phyloP scores from a whole-genome alignment of 208 protist species.

The Crithidia fasciculata region DNA sequence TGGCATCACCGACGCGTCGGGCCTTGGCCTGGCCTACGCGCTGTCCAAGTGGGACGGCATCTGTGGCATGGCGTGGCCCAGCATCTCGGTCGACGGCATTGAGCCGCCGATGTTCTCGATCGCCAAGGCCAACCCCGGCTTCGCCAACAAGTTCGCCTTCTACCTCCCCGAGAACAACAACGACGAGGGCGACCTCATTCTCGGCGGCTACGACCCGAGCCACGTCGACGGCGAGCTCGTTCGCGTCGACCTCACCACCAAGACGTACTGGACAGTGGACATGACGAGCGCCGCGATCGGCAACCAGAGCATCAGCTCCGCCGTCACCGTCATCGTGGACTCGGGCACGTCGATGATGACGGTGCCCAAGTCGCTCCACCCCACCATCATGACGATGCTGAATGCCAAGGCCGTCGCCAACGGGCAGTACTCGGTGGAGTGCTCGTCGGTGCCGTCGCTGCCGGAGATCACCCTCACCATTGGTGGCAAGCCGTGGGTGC shows the following conservation, averaged over 20 bases:
- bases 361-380: conserved; percentile 69
- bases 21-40: conserved; percentile 80
- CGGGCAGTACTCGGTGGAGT: conserved; percentile 56
- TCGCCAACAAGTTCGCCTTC: conserved; percentile 78
- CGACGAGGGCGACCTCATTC: conserved; percentile 68
- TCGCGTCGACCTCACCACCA: conserved; percentile 84
- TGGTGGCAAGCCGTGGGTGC: conserved; percentile 60
- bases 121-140: conserved; percentile 36
- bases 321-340: conserved; percentile 81
- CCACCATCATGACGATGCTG: conserved; percentile 50
- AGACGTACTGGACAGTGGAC: conserved; percentile 92
- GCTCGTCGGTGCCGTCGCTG: conserved; percentile 49
- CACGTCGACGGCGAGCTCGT: conserved; percentile 81
- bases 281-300: conserved; percentile 53
- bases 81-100: conserved; percentile 89
- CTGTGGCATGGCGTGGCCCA: conserved; percentile 59
- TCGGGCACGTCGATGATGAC: conserved; percentile 95
- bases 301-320: conserved; percentile 44
- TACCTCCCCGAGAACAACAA: conserved; percentile 62
- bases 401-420: conserved; percentile 51
- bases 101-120: conserved; percentile 77
- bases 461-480: conserved; percentile 79
- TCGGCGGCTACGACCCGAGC: conserved; percentile 85
- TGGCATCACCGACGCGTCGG: conserved; percentile 90
- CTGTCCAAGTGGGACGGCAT: conserved; percentile 94